A percentile compares a stretch with the other conserved stretches of the same genome.
These are phyloP conservation scores for Pachysandra terminalis DNA, from an alignment of 164 flowering plant species.

Conservation along the genomic window DNA sequence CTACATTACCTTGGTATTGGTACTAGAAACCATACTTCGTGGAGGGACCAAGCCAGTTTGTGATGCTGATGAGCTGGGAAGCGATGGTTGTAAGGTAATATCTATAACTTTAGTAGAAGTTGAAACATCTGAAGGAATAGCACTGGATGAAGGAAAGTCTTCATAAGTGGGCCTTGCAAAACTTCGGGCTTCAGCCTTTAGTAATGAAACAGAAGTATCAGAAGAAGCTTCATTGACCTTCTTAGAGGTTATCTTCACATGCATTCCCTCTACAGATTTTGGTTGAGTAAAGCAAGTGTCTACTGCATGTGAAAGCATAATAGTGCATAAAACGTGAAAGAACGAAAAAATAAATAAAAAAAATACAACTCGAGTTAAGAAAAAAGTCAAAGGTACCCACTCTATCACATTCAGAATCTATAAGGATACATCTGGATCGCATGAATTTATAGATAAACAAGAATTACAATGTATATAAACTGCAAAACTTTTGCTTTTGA, in stretches of 20 bases:
- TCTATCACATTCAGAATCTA: too few species aligned
- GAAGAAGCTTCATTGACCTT: constrained; percentile 17
- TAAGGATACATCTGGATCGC: too few species aligned
- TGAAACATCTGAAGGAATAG: constrained; percentile 20
- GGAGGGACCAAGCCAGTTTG: constrained; percentile 27
- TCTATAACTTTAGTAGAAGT: constrained; percentile 22
- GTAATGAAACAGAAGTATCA: constrained; percentile 21
- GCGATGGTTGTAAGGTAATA: constrained; percentile 18
- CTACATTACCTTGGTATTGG: constrained; percentile 42
- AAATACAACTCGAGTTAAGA: not conserved
- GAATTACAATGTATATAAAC: too few species aligned
- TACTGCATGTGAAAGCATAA: constrained; percentile 24
- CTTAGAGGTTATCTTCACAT: constrained; percentile 12
- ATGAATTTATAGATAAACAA: too few species aligned
- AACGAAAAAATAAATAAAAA: constrained; percentile 1
- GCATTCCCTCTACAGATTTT: constrained; percentile 19
- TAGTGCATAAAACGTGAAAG: not conserved
- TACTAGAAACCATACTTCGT: constrained; percentile 25
- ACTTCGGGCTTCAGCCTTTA: constrained; percentile 20
- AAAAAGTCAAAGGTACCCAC: not conserved
- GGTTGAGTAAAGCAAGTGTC: constrained; percentile 15
- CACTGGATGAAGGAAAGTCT: constrained; percentile 15
- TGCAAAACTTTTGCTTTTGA: too few species aligned
- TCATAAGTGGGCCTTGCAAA: constrained; percentile 24
- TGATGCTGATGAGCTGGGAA: constrained; percentile 21